Conservation (phyloP, 2,329 filamentous ascomycete species). For the Beauveria scarabaeidicola region DNA sequence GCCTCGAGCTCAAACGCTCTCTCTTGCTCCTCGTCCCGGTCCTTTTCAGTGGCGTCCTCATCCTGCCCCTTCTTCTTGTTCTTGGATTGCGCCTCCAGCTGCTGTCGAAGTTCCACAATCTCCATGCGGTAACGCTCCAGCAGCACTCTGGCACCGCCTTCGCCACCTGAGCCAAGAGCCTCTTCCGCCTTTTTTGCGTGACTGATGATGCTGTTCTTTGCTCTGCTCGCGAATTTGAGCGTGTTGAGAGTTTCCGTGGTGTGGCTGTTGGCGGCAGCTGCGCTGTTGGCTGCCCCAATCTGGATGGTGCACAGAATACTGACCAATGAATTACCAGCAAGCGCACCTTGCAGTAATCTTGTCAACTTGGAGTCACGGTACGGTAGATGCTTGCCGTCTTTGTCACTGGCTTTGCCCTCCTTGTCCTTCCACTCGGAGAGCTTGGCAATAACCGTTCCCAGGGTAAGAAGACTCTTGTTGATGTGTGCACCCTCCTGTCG, state of each 20-base stretch:
- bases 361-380: conserved; percentile 98
- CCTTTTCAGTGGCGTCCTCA: conserved; percentile 36
- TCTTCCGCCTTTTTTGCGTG: conserved; percentile 94
- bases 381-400: conserved; percentile 84
- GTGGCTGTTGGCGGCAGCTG: conserved; percentile 63
- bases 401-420: conserved; percentile 61
- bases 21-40: conserved; percentile 61
- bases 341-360: conserved; percentile 77
- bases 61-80: conserved; percentile 52
- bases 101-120: conserved; percentile 70
- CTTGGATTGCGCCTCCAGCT: conserved; percentile 78
- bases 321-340: conserved; percentile 89
- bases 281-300: conserved; percentile 67
- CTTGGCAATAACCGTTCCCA: conserved; percentile 89
- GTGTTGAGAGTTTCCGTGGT: conserved; percentile 89
- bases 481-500: conserved; percentile 94
- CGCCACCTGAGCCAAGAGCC: conserved; percentile 69
- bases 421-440: conserved; percentile 88
- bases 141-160: conserved; percentile 77
- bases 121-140: conserved; percentile 92
- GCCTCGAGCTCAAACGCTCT: conserved; percentile 69
- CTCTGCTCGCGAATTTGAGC: conserved; percentile 89
- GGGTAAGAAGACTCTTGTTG: conserved; percentile 91
- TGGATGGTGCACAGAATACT: conserved; percentile 97
- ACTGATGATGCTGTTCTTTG: conserved; percentile 96